phyloP scores from a whole-genome alignment of 495 filamentous ascomycete species.

The Friedmanniomyces endolithicus region DNA sequence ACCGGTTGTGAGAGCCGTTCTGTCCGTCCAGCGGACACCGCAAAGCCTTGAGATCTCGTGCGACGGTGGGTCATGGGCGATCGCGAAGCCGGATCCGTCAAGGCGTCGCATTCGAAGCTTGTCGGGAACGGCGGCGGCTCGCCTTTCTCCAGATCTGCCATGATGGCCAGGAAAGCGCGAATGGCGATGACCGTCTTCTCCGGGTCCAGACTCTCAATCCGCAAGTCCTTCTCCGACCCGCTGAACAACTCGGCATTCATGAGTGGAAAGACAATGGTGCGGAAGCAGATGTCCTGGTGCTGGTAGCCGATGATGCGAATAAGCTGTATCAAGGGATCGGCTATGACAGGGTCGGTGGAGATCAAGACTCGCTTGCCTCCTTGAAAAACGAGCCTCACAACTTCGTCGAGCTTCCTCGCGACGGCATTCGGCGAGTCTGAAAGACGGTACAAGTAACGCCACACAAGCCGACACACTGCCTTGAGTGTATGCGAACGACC shows the following conservation, averaged over 20 bases:
- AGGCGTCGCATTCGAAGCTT: slow-evolving; percentile 26
- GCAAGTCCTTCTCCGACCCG: slow-evolving; percentile 56
- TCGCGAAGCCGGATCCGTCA: slow-evolving; percentile 25
- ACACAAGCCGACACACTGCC: slow-evolving; percentile 81
- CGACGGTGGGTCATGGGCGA: slow-evolving; percentile 24
- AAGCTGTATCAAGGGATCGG: slow-evolving; percentile 81
- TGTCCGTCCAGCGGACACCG: slow-evolving; percentile 12
- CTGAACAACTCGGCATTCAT: slow-evolving; percentile 84
- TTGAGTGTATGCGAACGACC: slow-evolving; percentile 72
- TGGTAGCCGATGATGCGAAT: slow-evolving; percentile 92
- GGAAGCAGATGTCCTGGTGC: slow-evolving; percentile 85
- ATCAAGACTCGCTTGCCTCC: slow-evolving; percentile 63
- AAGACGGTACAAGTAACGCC: slow-evolving; percentile 87
- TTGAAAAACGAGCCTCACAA: slow-evolving; percentile 69
- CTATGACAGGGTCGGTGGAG: slow-evolving; percentile 64
- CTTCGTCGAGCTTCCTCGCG: slow-evolving; percentile 72
- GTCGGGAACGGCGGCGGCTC: slow-evolving; percentile 72
- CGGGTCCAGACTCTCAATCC: slow-evolving; percentile 85
- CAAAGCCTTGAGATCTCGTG: slow-evolving; percentile 19
- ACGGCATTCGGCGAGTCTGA: slow-evolving; percentile 56
- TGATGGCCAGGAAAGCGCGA: slow-evolving; percentile 77
- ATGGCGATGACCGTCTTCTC: slow-evolving; percentile 96
- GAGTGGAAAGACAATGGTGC: slow-evolving; percentile 81
- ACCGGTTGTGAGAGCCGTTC: slow-evolving; percentile 64
- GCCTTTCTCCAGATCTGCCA: slow-evolving; percentile 84